Conservation (phyloP, 352 stramenopile species). For the Pythium phragmiticola region DNA sequence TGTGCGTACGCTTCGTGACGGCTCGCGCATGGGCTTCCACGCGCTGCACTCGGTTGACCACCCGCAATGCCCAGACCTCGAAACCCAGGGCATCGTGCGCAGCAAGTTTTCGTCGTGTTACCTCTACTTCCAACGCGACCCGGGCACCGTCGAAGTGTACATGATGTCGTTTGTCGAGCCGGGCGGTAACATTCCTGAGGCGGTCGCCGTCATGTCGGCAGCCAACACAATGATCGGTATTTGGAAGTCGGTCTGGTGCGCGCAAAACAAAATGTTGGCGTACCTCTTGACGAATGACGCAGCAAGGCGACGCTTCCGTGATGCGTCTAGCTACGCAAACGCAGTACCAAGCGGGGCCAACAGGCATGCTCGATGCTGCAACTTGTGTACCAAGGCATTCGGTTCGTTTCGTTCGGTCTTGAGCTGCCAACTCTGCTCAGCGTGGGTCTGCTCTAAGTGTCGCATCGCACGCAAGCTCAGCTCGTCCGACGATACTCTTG, state of each 20-base stretch:
- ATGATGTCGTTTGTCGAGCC: constrained; percentile 32
- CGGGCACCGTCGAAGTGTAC: constrained; percentile 37
- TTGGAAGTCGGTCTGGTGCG: constrained; percentile 33
- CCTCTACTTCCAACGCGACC: constrained; percentile 32
- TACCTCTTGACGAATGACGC: constrained; percentile 22
- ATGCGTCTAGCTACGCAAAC: too few relatives aligned
- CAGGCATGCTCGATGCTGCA: background rate
- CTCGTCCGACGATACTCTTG: background rate
- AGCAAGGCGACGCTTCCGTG: background rate
- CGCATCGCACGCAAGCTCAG: constrained; percentile 15
- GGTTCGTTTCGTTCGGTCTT: constrained; percentile 9
- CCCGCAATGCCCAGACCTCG: constrained; percentile 23
- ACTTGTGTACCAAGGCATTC: constrained; percentile 13
- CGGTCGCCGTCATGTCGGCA: constrained; percentile 26
- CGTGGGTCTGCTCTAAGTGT: constrained; percentile 17
- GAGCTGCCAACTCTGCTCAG: constrained; percentile 14
- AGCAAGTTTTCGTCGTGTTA: constrained; percentile 35
- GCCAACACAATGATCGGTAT: constrained; percentile 30
- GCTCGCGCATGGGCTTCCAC: constrained; percentile 46
- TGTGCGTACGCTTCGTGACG: constrained; percentile 16
- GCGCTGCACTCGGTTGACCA: constrained; percentile 43
- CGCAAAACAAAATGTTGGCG: constrained; percentile 36
- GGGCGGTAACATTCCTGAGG: constrained; percentile 20
- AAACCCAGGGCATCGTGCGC: constrained; percentile 25
- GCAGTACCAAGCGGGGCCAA: too few relatives aligned